These are phyloP conservation scores for Pyrus hybrid DNA, from an alignment of 331 rosid genomes.

Conservation along the genomic window DNA sequence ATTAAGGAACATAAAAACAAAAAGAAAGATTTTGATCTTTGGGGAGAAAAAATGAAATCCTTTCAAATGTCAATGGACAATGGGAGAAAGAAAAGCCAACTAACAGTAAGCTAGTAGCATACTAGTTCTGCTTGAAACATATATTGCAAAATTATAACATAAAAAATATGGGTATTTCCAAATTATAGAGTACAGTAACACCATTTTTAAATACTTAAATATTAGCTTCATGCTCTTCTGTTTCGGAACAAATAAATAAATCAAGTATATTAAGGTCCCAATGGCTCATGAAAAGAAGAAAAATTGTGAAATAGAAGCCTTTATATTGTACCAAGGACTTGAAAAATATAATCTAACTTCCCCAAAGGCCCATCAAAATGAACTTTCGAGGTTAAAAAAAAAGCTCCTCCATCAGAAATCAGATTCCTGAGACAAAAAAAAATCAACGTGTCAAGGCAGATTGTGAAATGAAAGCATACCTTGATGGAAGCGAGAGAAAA, in stretches of 20 bases:
- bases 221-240: neutral
- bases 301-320: neutral
- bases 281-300: neutral
- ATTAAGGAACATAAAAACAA: neutral
- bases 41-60: neutral
- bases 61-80: too few relatives aligned
- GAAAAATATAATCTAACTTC: neutral
- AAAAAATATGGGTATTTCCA: neutral
- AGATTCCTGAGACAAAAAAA: neutral
- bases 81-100: neutral
- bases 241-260: neutral
- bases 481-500: constrained; percentile 84
- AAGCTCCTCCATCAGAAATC: neutral
- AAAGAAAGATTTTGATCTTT: neutral
- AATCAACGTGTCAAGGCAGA: neutral
- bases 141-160: neutral
- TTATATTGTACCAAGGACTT: neutral
- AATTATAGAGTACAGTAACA: neutral
- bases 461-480: constrained; percentile 33
- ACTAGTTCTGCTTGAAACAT: neutral
- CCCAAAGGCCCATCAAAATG: neutral
- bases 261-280: neutral
- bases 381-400: neutral
- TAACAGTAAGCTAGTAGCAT: neutral
- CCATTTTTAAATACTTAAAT: neutral